Conservation (phyloP, 768 basidiomycete genomes). For the Boletus tylopilopsis region DNA sequence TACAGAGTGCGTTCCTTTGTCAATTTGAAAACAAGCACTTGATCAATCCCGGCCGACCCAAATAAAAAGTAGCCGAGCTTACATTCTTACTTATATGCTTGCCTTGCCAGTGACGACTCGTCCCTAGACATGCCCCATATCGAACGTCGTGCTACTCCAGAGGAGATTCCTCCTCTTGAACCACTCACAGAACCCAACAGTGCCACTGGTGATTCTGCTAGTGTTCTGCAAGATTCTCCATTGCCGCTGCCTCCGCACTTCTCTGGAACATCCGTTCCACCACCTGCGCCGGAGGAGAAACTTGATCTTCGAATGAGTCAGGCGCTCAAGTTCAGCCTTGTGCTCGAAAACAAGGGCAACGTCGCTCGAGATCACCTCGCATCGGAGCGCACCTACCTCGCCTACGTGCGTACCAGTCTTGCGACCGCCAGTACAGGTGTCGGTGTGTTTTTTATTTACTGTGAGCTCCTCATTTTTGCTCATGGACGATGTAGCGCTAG, state of each 20-base stretch:
- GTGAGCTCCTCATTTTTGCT: no score
- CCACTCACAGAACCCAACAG: constrained; percentile 7
- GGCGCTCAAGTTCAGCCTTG: constrained; percentile 25
- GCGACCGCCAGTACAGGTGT: constrained; percentile 57
- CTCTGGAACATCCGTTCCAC: neutral
- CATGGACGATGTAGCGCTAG: constrained; percentile 36
- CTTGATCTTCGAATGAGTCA: neutral
- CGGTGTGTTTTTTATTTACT: constrained; percentile 39
- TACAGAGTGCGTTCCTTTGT: no score
- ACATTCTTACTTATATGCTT: neutral
- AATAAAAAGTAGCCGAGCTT: no score
- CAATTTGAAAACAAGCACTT: no score
- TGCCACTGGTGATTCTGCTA: constrained; percentile 4
- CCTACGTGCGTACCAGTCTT: constrained; percentile 62
- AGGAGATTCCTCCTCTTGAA: constrained; percentile 23
- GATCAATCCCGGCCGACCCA: no score
- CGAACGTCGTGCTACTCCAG: constrained; percentile 3
- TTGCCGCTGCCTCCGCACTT: neutral
- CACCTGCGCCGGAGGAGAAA: neutral
- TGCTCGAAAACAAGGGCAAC: constrained; percentile 56
- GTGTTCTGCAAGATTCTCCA: constrained; percentile 4
- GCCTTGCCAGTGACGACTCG: neutral
- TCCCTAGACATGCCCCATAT: constrained; percentile 11
- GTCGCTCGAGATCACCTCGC: constrained; percentile 65
- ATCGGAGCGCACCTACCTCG: constrained; percentile 59